Percentiles rank a stretch among this genome's conserved stretches.
Conservation (phyloP, 139 green algal genomes). For the Closterium sp. region DNA sequence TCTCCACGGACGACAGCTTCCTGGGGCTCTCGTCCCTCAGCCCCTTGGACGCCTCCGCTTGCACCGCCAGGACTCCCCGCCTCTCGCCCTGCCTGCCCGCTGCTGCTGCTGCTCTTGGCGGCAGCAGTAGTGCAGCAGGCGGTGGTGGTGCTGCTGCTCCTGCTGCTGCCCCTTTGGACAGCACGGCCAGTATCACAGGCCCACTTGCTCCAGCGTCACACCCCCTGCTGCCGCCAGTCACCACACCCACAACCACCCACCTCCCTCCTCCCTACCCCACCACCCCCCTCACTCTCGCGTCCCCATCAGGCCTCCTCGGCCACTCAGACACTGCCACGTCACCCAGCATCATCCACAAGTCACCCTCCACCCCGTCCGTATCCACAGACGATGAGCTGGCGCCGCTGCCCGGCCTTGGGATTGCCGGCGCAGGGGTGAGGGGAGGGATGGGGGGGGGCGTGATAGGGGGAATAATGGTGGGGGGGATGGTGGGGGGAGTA, state of each 20-base stretch:
- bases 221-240: neutral
- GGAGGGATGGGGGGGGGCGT: neutral
- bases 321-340: neutral
- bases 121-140: neutral
- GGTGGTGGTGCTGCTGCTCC: neutral
- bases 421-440: neutral
- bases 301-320: neutral
- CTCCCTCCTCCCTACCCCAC: neutral
- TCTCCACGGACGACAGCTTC: neutral
- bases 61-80: neutral
- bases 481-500: neutral
- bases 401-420: neutral
- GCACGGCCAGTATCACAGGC: neutral
- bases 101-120: neutral
- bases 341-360: neutral
- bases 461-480: neutral
- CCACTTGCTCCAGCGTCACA: neutral
- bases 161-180: neutral
- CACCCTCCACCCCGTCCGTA: neutral
- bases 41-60: neutral
- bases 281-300: neutral
- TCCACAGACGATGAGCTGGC: neutral
- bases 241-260: neutral
- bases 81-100: neutral
- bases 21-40: neutral